phyloP scores from a whole-genome alignment of 306 rosid genomes.

The Cotoneaster glaucophyllus region DNA sequence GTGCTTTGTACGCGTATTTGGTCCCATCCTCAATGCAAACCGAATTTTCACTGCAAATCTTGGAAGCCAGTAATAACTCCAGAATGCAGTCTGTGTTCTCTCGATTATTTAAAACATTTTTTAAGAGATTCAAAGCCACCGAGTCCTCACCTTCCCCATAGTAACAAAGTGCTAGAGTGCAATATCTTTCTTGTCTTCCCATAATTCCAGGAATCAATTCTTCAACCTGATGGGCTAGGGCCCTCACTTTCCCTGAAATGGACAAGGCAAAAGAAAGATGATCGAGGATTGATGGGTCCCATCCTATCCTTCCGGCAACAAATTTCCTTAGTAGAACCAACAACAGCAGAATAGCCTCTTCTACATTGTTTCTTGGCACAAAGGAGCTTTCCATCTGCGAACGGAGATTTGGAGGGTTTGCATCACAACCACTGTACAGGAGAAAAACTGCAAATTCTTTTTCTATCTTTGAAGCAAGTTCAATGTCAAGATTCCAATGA shows the following conservation, averaged over 20 bases:
- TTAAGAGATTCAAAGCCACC: slow-evolving; percentile 70
- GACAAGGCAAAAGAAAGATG: slow-evolving; percentile 79
- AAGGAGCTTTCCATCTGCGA: slow-evolving; percentile 75
- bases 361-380: slow-evolving; percentile 78
- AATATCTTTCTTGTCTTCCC: slow-evolving; percentile 47
- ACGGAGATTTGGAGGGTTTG: slow-evolving; percentile 71
- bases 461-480: slow-evolving; percentile 55
- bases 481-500: slow-evolving; percentile 59
- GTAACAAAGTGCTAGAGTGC: slow-evolving; percentile 69
- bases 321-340: slow-evolving; percentile 53
- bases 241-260: slow-evolving; percentile 51
- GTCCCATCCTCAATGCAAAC: slow-evolving; percentile 62
- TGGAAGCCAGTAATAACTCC: slow-evolving; percentile 68
- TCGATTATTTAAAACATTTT: slow-evolving; percentile 49
- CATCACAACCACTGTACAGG: slow-evolving; percentile 79
- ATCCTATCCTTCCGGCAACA: slow-evolving; percentile 37
- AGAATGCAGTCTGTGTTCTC: slow-evolving; percentile 42
- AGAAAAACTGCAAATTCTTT: slow-evolving; percentile 83
- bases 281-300: slow-evolving; percentile 77
- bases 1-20: slow-evolving; percentile 40
- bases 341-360: slow-evolving; percentile 83
- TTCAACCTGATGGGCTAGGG: slow-evolving; percentile 64
- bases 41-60: slow-evolving; percentile 62
- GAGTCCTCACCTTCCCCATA: slow-evolving; percentile 53
- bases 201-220: slow-evolving; percentile 65